phyloP scores from a whole-genome alignment of 2,329 filamentous ascomycete genomes.

The Aschersonia sp. region DNA sequence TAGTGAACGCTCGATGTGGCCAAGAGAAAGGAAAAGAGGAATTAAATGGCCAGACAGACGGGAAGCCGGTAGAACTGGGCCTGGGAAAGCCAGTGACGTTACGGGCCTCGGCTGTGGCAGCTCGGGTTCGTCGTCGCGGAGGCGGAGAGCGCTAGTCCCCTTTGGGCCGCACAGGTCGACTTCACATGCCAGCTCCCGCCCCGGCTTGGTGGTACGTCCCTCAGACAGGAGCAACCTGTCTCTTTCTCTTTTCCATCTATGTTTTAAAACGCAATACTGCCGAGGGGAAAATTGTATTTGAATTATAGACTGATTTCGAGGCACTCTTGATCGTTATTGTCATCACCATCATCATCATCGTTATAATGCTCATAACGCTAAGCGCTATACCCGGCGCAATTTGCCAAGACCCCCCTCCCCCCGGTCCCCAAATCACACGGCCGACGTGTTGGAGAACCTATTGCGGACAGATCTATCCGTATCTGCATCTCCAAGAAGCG shows the following conservation, averaged over 20 bases:
- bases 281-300: too few species aligned
- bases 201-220: background rate
- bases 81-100: conserved; percentile 2
- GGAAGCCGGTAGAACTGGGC: background rate
- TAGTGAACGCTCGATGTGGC: background rate
- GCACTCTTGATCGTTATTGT: too few species aligned
- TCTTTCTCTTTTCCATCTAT: background rate
- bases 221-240: background rate
- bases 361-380: too few species aligned
- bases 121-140: conserved; percentile 9
- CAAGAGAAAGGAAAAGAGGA: background rate
- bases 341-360: too few species aligned
- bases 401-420: too few species aligned
- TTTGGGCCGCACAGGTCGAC: conserved; percentile 4
- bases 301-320: too few species aligned
- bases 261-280: background rate
- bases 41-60: background rate
- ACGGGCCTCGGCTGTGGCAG: conserved; percentile 10
- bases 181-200: conserved; percentile 15
- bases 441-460: background rate
- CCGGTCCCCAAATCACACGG: background rate
- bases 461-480: too few species aligned
- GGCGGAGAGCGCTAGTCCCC: conserved; percentile 11
- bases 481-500: background rate
- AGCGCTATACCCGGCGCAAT: too few species aligned